Percentiles rank a stretch among this genome's conserved stretches.
Evolutionary conservation across 768 basidiomycete species (phyloP).

Genomic region (Tremella yokohamensis): DNA sequence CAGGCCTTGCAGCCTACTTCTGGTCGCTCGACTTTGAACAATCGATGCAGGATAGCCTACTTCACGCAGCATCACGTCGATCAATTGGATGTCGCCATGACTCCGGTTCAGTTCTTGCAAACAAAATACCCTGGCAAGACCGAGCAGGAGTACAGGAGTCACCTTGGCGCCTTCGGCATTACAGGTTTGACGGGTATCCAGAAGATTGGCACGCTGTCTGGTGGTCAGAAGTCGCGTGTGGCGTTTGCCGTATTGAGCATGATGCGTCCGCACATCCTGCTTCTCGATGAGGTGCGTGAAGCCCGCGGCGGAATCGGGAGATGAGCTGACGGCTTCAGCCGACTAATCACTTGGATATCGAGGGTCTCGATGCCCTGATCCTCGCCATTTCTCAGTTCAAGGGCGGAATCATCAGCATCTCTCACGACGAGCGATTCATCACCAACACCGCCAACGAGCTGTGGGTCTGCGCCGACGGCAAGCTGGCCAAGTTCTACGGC

Average conservation of each 20-base stretch:
- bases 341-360: slow-evolving; percentile 93
- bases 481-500: slow-evolving; percentile 76
- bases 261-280: slow-evolving; percentile 81
- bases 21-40: slow-evolving; percentile 85
- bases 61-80: slow-evolving; percentile 75
- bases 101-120: slow-evolving; percentile 90
- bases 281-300: slow-evolving; percentile 79
- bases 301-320: background rate
- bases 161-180: slow-evolving; percentile 95
- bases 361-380: slow-evolving; percentile 96
- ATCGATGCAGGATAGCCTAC: slow-evolving; percentile 67
- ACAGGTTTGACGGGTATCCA: slow-evolving; percentile 87
- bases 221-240: slow-evolving; percentile 94
- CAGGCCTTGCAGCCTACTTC: slow-evolving; percentile 70
- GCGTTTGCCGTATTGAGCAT: slow-evolving; percentile 84
- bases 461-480: slow-evolving; percentile 86
- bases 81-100: slow-evolving; percentile 72
- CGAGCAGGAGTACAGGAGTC: slow-evolving; percentile 93
- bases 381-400: slow-evolving; percentile 68
- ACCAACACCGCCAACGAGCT: slow-evolving; percentile 85
- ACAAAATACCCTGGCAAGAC: slow-evolving; percentile 87
- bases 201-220: slow-evolving; percentile 82
- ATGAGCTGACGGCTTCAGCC: slow-evolving; percentile 56
- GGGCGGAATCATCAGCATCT: slow-evolving; percentile 69
- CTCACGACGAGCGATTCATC: slow-evolving; percentile 91